Percentiles rank a stretch among this genome's conserved stretches.
These are phyloP conservation scores for Lichtheimia hyalospora DNA, from an alignment of 371 early-diverging fungal species.

Conservation along the genomic window DNA sequence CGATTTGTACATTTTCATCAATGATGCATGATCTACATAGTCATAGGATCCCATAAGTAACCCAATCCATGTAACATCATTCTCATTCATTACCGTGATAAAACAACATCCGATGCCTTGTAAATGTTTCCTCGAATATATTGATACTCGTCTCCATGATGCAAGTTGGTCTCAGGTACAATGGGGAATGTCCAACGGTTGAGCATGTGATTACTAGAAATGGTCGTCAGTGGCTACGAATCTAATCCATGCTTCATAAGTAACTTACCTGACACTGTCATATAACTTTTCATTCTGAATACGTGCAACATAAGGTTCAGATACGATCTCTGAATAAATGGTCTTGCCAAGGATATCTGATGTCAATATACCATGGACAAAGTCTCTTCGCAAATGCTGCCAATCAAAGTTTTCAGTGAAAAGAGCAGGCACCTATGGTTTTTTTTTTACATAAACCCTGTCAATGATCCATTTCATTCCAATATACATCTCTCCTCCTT, in stretches of 20 bases:
- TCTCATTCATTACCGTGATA: constrained; percentile 48
- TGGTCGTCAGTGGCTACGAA: no score
- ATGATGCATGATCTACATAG: constrained; percentile 65
- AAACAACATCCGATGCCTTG: constrained; percentile 74
- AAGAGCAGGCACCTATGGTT: constrained; percentile 90
- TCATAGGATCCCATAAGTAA: background rate
- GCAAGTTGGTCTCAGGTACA: constrained; percentile 86
- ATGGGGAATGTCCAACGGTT: constrained; percentile 93
- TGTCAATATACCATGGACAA: constrained; percentile 88
- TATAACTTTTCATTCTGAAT: constrained; percentile 84
- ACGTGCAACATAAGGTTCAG: constrained; percentile 82
- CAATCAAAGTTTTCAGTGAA: constrained; percentile 98
- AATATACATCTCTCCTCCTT: background rate
- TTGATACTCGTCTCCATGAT: constrained; percentile 66
- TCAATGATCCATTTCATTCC: background rate
- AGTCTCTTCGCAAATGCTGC: constrained; percentile 87
- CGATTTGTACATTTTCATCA: constrained; percentile 84
- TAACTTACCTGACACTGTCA: constrained; percentile 68
- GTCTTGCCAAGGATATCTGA: constrained; percentile 89
- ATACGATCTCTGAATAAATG: constrained; percentile 80
- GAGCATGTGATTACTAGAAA: constrained; percentile 77
- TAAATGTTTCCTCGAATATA: constrained; percentile 82
- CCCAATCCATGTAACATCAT: background rate
- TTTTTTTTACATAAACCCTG: constrained; percentile 18
- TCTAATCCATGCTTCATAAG: background rate